Base-by-base conservation (phyloP, 139 green algal species). In the Picochlorum sp. region DNA sequence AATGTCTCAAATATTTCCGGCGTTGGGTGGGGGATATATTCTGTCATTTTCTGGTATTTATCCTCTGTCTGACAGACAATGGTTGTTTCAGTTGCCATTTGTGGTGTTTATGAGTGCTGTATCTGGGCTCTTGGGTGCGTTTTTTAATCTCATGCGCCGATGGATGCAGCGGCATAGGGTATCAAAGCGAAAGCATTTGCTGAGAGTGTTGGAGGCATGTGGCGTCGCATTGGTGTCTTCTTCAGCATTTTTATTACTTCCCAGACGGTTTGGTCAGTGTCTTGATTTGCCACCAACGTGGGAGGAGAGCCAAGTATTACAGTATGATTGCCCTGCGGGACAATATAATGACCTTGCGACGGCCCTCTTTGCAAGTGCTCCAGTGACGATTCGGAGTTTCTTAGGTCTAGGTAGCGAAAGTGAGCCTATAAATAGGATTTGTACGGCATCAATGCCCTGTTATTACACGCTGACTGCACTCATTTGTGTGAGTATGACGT, bases 341-440 rank as follows among this genome's bases (percentile, higher is more conserved):
- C 11, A 84, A 45, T 87, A 94, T 82, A 96, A 96, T 62, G 89
- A 96, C 71, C 60, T 95, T 16, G 86, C 83, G 21, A 95, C 89
- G 1, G 57, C 81, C 7, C 88, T 92, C 71, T 72, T 94, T 56
- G 83, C 81, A 23, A 69, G 67, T 51, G 78, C 75, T 9, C 79
- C 88, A 24, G 78, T 87, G 50, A 87, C 85, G 38, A 88, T 96
- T 57, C 69, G 83, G 21, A 69, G 70, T 20, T 71, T 95, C 18
- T 88, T 95, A 56, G 50, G 28, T 13, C 47, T 76, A 20, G 74
- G 73, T 4, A 64, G 57, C 14, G 49, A 69, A 31, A 57, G 63
- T 50, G 63, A 77, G 55, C 61, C 75, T 2, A 23, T 74, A 45
- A 73, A 74, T 34, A 41, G 51, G 18, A 34, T 60, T 23, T 84